Percentiles rank a stretch among this genome's conserved stretches.
These are phyloP conservation scores for Dichotomopilus funicola DNA, from an alignment of 2,329 filamentous ascomycete species.

Conservation along the genomic window DNA sequence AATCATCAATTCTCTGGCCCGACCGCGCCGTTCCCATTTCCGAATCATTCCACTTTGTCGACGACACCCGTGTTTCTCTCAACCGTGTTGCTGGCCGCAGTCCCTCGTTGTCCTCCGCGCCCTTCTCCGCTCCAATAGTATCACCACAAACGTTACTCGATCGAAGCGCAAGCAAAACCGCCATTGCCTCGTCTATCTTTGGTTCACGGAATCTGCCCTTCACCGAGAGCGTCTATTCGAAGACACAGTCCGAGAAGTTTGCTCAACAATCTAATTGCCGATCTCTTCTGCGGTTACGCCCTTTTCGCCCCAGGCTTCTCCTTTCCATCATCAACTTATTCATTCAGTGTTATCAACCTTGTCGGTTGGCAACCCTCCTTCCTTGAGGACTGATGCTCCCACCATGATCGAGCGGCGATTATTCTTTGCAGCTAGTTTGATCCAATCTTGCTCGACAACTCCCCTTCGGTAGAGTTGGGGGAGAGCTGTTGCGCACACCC, in stretches of 20 bases:
- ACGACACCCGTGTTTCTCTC: neutral
- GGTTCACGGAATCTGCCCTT: too few species aligned
- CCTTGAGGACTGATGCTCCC: constrained; percentile 24
- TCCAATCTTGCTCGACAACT: constrained; percentile 9
- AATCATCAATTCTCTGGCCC: neutral
- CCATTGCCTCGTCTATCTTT: too few species aligned
- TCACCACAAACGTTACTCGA: too few species aligned
- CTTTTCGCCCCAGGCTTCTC: neutral
- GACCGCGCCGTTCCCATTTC: constrained; percentile 1
- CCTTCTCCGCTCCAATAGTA: neutral
- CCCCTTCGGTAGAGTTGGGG: constrained; percentile 19
- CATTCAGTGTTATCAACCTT: neutral
- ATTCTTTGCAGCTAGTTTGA: constrained; percentile 21
- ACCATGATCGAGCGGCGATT: constrained; percentile 30
- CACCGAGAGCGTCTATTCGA: too few species aligned
- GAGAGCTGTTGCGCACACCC: neutral
- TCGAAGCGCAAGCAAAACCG: too few species aligned
- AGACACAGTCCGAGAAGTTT: too few species aligned
- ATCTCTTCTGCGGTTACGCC: too few species aligned
- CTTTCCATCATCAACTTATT: neutral
- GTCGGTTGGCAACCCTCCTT: neutral
- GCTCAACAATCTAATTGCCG: too few species aligned
- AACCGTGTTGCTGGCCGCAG: neutral
- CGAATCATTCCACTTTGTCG: neutral
- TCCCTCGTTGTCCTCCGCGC: neutral